Evolutionary conservation across 192 early-diverging fungal genomes (phyloP).

Genomic region (Gryganskiella cystojenkinii): DNA sequence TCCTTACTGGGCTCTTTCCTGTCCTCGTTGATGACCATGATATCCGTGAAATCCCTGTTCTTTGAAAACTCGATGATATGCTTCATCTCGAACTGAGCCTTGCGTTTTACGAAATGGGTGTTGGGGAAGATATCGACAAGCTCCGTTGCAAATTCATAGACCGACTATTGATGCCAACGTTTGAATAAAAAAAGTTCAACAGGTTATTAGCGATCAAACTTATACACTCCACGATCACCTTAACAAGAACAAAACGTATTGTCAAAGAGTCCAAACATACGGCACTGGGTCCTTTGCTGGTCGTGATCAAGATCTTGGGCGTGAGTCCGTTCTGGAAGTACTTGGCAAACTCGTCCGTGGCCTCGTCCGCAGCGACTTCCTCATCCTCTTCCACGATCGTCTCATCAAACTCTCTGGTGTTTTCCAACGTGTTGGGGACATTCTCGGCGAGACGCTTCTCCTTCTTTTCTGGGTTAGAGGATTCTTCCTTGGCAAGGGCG

Average conservation of each 20-base stretch:
- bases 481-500: slow-evolving; percentile 81
- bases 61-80: slow-evolving; percentile 92
- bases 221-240: not conserved
- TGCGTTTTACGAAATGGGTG: slow-evolving; percentile 89
- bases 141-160: slow-evolving; percentile 91
- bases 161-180: slow-evolving; percentile 29
- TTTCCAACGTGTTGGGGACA: slow-evolving; percentile 93
- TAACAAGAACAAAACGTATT: not conserved
- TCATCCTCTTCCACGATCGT: slow-evolving; percentile 86
- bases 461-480: slow-evolving; percentile 84
- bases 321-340: slow-evolving; percentile 86
- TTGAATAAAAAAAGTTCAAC: slow-evolving; percentile 1
- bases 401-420: slow-evolving; percentile 91
- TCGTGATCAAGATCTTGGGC: slow-evolving; percentile 96
- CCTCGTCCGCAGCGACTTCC: slow-evolving; percentile 87
- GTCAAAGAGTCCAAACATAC: slow-evolving; percentile 44
- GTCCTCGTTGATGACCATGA: slow-evolving; percentile 96
- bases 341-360: slow-evolving; percentile 85
- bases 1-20: slow-evolving; percentile 88
- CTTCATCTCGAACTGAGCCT: slow-evolving; percentile 86
- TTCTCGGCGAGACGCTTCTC: slow-evolving; percentile 91
- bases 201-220: too few relatives aligned
- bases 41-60: slow-evolving; percentile 91
- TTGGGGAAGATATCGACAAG: slow-evolving; percentile 92
- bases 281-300: slow-evolving; percentile 72